Percentiles rank a stretch among this genome's conserved stretches.
phyloP scores from a whole-genome alignment of 202 grass and related monocot genomes.

The Elaeis oleifera region DNA sequence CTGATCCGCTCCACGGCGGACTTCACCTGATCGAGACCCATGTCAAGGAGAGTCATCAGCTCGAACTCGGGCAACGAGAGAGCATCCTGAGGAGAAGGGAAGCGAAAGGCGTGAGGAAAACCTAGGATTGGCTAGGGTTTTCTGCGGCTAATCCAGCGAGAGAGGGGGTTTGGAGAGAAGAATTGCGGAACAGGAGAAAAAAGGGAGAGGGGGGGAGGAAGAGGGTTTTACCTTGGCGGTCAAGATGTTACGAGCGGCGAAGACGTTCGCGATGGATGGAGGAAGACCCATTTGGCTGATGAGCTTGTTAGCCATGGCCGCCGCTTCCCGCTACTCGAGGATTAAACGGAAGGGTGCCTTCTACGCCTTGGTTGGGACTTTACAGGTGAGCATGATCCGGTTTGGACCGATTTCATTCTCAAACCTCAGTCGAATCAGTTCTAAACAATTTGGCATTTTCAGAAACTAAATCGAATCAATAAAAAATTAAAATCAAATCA shows the following conservation, averaged over 20 bases:
- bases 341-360: too few species aligned
- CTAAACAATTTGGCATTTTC: too few species aligned
- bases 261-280: constrained; percentile 52
- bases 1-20: constrained; percentile 52
- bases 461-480: too few species aligned
- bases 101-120: background rate
- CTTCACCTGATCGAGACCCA: constrained; percentile 38
- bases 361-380: too few species aligned
- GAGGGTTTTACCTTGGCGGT: constrained; percentile 54
- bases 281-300: constrained; percentile 66
- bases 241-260: constrained; percentile 65
- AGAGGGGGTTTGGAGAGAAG: background rate
- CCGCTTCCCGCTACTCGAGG: background rate
- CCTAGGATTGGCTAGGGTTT: background rate
- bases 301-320: constrained; percentile 68
- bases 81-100: constrained; percentile 41
- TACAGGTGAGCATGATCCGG: too few species aligned
- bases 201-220: background rate
- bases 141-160: background rate
- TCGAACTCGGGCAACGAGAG: constrained; percentile 79
- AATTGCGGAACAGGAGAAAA: background rate
- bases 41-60: constrained; percentile 60
- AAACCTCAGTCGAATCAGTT: too few species aligned
- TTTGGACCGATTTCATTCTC: too few species aligned
- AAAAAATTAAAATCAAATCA: too few species aligned